Evolutionary conservation across 2,329 filamentous ascomycete species (phyloP), one percentile per base, ranked within the genome.

Genomic region (Fusarium buxicola): DNA sequence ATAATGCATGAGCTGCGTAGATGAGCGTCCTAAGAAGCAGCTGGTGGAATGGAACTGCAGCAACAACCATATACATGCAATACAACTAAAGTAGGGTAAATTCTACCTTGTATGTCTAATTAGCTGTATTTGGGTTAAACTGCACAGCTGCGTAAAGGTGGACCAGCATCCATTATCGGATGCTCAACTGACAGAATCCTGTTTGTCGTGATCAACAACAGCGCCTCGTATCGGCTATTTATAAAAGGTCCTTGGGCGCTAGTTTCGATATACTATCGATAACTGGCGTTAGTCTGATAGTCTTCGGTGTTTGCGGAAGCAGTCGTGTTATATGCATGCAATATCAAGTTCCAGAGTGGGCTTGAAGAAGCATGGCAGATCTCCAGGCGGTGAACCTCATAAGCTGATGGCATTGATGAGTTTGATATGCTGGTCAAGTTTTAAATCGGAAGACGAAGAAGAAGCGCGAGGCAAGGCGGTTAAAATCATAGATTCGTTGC

Each of bases 1-100:
- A 50, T 61, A 63, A 63, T 63, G 30, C 21, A 21, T 30, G 39
- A 15, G 47, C 5, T 45, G 18, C 13, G 54, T 34, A 28, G 35
- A 18, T 44, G 52, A 31, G 31, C 41, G 12, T 36, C 38, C 30
- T n/a, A 18, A 49, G 49, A 25, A 38, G 24, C 21, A 38, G 43
- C 30, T 15, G 32, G 45, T 30, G 8, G 39, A 15, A 16, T 35
- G 34, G 16, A 21, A 16, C 12, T 28, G 36, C 31, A 32, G 15
- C 34, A 11, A 45, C 27, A 24, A 52, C n/a, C 31, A 25, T 30
- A 15, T 21, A 15, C 24, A 27, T 54, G 21, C 18, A 12, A 34
- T 35, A 15, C 40, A 24, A 18, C 7, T 21, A 21, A 21, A 21
- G 6, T 21, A 21, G n/a, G n/a, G n/a, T n/a, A 21, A 21, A 21